Evolutionary conservation across 768 basidiomycete species (phyloP).

Genomic region (Lentinula sp.): DNA sequence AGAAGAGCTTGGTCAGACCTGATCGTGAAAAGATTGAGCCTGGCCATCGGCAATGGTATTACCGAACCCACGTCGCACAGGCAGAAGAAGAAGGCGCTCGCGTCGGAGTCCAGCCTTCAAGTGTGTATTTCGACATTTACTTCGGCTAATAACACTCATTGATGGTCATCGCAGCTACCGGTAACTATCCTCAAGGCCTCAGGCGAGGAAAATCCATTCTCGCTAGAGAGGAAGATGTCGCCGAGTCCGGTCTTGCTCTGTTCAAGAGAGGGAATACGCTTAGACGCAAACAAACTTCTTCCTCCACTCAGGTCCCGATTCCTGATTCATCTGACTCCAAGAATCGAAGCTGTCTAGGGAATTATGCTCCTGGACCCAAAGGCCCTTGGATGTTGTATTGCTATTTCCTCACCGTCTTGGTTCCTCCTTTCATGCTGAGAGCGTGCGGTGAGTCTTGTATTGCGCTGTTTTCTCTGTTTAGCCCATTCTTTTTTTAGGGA

Average conservation of each 20-base stretch:
- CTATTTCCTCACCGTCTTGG: constrained; percentile 72
- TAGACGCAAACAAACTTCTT: constrained; percentile 56
- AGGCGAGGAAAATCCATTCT: constrained; percentile 88
- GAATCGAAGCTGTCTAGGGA: constrained; percentile 53
- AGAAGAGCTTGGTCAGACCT: constrained; percentile 88
- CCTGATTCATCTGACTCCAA: constrained; percentile 30
- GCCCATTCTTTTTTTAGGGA: constrained; percentile 41
- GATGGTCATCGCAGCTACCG: constrained; percentile 47
- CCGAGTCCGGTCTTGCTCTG: constrained; percentile 87
- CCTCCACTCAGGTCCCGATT: constrained; percentile 33
- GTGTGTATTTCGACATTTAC: constrained; percentile 43
- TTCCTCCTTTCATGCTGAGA: constrained; percentile 74
- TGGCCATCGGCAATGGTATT: constrained; percentile 90
- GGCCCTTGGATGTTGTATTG: constrained; percentile 96
- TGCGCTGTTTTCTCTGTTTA: neutral
- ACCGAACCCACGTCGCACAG: constrained; percentile 80
- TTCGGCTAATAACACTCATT: neutral
- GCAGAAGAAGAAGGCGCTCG: constrained; percentile 64
- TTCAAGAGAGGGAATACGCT: constrained; percentile 84
- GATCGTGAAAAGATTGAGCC: constrained; percentile 97
- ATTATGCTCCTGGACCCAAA: constrained; percentile 81
- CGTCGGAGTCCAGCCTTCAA: constrained; percentile 73
- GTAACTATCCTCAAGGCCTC: constrained; percentile 67
- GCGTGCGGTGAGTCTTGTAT: constrained; percentile 61
- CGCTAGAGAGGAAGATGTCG: constrained; percentile 83